Evolutionary conservation across 2,329 filamentous ascomycete species (phyloP).

Genomic region (Hypoxylon sp.): DNA sequence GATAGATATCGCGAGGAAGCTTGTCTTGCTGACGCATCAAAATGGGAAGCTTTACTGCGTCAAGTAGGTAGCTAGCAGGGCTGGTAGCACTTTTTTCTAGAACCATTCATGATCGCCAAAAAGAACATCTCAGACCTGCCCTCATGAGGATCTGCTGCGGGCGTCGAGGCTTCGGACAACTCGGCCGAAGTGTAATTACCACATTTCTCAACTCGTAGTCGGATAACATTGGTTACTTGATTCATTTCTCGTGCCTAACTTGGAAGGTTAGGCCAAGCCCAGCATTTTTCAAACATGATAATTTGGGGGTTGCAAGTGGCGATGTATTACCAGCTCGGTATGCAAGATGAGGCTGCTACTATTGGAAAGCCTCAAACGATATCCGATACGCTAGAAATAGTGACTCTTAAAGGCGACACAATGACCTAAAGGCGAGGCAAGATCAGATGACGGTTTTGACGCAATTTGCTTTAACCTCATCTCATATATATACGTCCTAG

Average conservation of each 20-base stretch:
- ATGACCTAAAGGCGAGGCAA: conserved; percentile 7
- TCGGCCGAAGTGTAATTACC: conserved; percentile 25
- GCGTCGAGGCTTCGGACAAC: conserved; percentile 17
- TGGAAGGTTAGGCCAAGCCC: conserved; percentile 33
- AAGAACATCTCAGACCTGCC: conserved; percentile 29
- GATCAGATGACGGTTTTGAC: conserved; percentile 34
- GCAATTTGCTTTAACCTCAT: conserved; percentile 18
- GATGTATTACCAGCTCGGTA: conserved; percentile 21
- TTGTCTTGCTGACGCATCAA: conserved; percentile 31
- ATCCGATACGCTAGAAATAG: conserved; percentile 14
- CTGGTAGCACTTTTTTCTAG: conserved; percentile 38
- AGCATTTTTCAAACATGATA: conserved; percentile 20
- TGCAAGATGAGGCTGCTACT: conserved; percentile 28
- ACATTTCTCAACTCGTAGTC: conserved; percentile 12
- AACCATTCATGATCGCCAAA: conserved; percentile 35
- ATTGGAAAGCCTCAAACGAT: conserved; percentile 23
- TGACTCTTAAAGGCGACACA: conserved; percentile 17
- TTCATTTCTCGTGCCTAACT: conserved; percentile 24
- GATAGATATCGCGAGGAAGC: conserved; percentile 33
- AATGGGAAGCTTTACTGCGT: conserved; percentile 28
- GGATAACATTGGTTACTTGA: conserved; percentile 6
- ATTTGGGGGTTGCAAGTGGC: conserved; percentile 25
- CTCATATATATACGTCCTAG: conserved; percentile 24
- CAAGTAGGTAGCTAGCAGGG: conserved; percentile 27
- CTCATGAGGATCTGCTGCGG: conserved; percentile 28